Percentiles rank a stretch among this genome's conserved stretches.
Conservation (phyloP, 768 basidiomycete species). For the Suillus variegatus region DNA sequence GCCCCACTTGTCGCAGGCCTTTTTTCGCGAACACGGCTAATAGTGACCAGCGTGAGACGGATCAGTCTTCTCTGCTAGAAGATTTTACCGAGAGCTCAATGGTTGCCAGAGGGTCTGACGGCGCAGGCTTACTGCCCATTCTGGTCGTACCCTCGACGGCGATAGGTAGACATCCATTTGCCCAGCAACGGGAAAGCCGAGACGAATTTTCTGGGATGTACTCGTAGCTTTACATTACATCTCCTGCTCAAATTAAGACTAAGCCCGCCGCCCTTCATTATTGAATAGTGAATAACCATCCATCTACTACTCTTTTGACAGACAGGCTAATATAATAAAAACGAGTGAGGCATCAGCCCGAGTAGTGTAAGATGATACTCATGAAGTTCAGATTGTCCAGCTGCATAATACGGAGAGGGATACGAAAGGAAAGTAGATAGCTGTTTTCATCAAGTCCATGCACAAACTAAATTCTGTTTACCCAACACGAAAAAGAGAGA, state of each 20-base stretch:
- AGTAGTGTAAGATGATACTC: slow-evolving; percentile 23
- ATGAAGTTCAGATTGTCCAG: slow-evolving; percentile 23
- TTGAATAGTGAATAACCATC: slow-evolving; percentile 21
- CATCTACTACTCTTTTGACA: slow-evolving; percentile 25
- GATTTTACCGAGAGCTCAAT: slow-evolving; percentile 18
- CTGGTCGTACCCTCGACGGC: slow-evolving; percentile 17
- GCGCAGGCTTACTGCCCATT: slow-evolving; percentile 20
- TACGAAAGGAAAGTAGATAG: slow-evolving; percentile 35
- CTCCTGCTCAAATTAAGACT: slow-evolving; percentile 10
- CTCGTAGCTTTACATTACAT: slow-evolving; percentile 37
- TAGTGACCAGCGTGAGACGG: slow-evolving; percentile 16
- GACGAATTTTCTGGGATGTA: slow-evolving; percentile 57
- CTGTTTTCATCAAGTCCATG: slow-evolving; percentile 25
- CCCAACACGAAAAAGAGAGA: slow-evolving; percentile 15
- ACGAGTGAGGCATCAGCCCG: slow-evolving; percentile 17
- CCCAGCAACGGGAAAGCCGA: slow-evolving; percentile 21
- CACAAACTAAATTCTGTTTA: slow-evolving; percentile 8
- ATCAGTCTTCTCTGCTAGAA: slow-evolving; percentile 3
- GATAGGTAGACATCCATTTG: slow-evolving; percentile 6
- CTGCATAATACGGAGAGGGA: slow-evolving; percentile 10
- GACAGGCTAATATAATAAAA: slow-evolving; percentile 22
- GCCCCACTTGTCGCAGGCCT: slow-evolving; percentile 62
- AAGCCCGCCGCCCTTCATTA: slow-evolving; percentile 16
- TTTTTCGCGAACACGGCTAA: slow-evolving; percentile 32
- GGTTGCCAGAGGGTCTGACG: slow-evolving; percentile 17